A percentile compares a stretch with the other conserved stretches of the same genome.
Conservation (phyloP, 495 filamentous ascomycete genomes). For the Lindgomyces ingoldianus region DNA sequence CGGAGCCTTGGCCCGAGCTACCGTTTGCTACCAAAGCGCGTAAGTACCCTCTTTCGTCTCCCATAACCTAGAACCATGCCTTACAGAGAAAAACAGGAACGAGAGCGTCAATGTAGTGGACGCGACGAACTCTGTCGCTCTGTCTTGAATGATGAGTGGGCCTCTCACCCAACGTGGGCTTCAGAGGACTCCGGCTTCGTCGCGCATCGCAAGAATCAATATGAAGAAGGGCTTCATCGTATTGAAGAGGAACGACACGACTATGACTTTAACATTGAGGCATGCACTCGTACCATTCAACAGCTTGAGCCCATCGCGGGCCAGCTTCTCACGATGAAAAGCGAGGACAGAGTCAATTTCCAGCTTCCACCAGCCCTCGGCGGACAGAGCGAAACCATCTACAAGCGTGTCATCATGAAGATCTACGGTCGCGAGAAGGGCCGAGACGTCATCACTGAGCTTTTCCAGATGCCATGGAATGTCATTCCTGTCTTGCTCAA, state of each 20-base stretch:
- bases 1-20: conserved; percentile 93
- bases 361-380: conserved; percentile 79
- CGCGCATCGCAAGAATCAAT: conserved; percentile 92
- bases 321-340: conserved; percentile 73
- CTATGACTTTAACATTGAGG: conserved; percentile 97
- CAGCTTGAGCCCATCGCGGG: conserved; percentile 91
- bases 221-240: conserved; percentile 87
- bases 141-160: conserved; percentile 97
- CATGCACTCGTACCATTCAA: conserved; percentile 88
- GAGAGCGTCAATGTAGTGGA: conserved; percentile 83
- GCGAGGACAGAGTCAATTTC: conserved; percentile 70
- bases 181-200: conserved; percentile 98
- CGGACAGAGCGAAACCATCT: conserved; percentile 92
- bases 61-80: neutral
- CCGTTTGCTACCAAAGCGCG: conserved; percentile 78
- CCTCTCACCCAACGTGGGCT: conserved; percentile 97
- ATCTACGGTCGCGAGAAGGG: conserved; percentile 90
- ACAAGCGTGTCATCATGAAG: conserved; percentile 95
- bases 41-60: neutral
- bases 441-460: conserved; percentile 73
- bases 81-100: conserved; percentile 51
- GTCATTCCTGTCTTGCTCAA: conserved; percentile 85
- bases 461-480: conserved; percentile 76
- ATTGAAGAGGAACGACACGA: conserved; percentile 99
- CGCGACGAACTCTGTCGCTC: conserved; percentile 88